Evolutionary conservation across 1,284 basidiomycete species (phyloP), one percentile per base, ranked within the genome.

Genomic region (Crepidotus sp.): DNA sequence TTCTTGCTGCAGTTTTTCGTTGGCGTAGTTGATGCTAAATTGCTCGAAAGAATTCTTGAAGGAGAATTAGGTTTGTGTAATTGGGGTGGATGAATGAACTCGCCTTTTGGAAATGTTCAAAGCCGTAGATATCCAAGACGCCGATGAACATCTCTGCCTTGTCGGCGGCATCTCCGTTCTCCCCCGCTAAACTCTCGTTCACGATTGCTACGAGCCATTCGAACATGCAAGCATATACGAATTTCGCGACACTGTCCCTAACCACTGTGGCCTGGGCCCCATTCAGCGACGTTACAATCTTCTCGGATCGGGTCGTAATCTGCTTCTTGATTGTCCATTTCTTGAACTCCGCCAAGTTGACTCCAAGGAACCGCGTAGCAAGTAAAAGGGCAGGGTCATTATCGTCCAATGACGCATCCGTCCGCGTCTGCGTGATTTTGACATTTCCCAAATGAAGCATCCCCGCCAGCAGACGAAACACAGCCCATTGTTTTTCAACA

Each of bases 21-120:
- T 98, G 35, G 96, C 96, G 63, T 98, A 98, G 63, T 99, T 98
- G 71, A 99, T 99, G 64, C 94, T 97, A 68, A 98, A 98, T 68
- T 99, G 96, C 65, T 99, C 96, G 61, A 98, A 98, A 8, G 92
- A 96, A 66, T 97, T 97, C 84, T 86, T 54, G 35, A 34, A 11
- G 19, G 27, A n/a, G 30, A 49, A 37, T 49, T 49, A 45, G 22
- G 42, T 30, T 26, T 26, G 22, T 18, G 34, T 19, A 17, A 32
- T 6, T 14, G 29, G 27, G 26, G n/a, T 37, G 48, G 1, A 50
- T 27, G 30, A 14, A 27, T 26, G 6, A 27, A 41, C 52, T 13
- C 38, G 71, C 87, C 80, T 94, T 95, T 67, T 95, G 87, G 71
- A 95, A 95, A 63, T 95, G 91, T 64, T 96, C 92, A 54, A 96